Conservation (phyloP, 805 yeast species). For the Pichia ethanolica region DNA sequence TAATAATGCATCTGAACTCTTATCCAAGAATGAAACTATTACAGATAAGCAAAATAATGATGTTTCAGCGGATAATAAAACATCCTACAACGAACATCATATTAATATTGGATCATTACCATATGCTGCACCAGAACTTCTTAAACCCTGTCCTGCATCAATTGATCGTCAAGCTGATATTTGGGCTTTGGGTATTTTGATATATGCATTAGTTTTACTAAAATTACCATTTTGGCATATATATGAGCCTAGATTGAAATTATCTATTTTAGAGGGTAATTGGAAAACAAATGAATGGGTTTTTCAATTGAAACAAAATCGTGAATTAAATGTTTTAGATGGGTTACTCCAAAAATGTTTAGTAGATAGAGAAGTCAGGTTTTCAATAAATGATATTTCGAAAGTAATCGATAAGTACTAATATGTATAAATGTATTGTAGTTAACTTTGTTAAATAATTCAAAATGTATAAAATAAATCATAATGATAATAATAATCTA, state of each 20-base stretch:
- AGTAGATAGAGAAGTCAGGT: slow-evolving; percentile 1
- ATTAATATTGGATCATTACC: slow-evolving; percentile 74
- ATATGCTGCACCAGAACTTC: slow-evolving; percentile 83
- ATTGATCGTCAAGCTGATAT: slow-evolving; percentile 68
- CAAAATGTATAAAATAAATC: no score
- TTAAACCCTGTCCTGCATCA: slow-evolving; percentile 51
- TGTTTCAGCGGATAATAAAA: no score
- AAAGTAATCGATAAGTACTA: not conserved
- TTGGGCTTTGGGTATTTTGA: slow-evolving; percentile 84
- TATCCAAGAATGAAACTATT: no score
- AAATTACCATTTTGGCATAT: slow-evolving; percentile 76
- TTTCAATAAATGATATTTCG: slow-evolving; percentile 4
- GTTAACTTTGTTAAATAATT: no score
- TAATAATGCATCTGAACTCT: no score
- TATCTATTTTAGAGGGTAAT: slow-evolving; percentile 62
- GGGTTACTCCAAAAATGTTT: slow-evolving; percentile 6
- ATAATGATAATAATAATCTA: not conserved
- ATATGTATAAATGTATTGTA: not conserved
- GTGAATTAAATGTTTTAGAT: not conserved
- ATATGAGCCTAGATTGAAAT: slow-evolving; percentile 72
- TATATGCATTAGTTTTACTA: slow-evolving; percentile 68
- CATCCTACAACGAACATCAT: not conserved
- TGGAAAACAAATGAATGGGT: slow-evolving; percentile 11
- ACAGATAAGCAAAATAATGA: no score
- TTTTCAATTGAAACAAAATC: not conserved